Conservation (phyloP, 805 yeast genomes). For the Komagataella populi region DNA sequence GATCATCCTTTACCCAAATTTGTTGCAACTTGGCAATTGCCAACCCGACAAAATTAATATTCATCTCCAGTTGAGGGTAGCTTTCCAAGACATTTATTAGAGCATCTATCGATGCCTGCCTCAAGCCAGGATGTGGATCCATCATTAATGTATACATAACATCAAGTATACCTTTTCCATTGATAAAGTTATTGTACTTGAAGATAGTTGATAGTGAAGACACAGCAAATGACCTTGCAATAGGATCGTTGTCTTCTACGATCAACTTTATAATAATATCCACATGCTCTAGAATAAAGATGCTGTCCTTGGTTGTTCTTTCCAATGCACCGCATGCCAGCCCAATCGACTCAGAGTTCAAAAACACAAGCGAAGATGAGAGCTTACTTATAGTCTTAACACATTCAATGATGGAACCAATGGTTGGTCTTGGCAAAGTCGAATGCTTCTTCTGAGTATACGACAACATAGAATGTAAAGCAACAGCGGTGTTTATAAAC, state of each 20-base stretch:
- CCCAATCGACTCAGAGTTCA: conserved; percentile 20
- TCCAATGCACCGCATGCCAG: conserved; percentile 14
- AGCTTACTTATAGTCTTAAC: not conserved
- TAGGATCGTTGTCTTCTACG: conserved; percentile 52
- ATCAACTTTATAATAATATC: conserved; percentile 50
- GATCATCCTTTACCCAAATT: conserved; percentile 31
- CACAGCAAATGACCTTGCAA: conserved; percentile 44
- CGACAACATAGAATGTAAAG: conserved; percentile 39
- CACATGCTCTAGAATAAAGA: conserved; percentile 21
- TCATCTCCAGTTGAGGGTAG: conserved; percentile 21
- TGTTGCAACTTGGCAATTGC: conserved; percentile 25
- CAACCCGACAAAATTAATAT: conserved; percentile 22
- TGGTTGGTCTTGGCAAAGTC: conserved; percentile 1
- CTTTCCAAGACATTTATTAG: conserved; percentile 41
- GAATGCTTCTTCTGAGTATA: conserved; percentile 13
- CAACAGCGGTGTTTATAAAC: conserved; percentile 46
- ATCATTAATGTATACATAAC: conserved; percentile 44
- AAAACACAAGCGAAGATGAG: not conserved
- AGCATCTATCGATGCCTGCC: conserved; percentile 56
- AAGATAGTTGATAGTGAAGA: conserved; percentile 23
- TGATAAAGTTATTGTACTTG: conserved; percentile 15
- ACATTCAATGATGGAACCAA: not conserved
- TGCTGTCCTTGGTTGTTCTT: conserved; percentile 7
- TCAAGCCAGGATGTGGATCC: conserved; percentile 83
- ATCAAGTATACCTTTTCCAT: conserved; percentile 33